Conservation (phyloP, 495 filamentous ascomycete genomes). For the Tirmania nivea region DNA sequence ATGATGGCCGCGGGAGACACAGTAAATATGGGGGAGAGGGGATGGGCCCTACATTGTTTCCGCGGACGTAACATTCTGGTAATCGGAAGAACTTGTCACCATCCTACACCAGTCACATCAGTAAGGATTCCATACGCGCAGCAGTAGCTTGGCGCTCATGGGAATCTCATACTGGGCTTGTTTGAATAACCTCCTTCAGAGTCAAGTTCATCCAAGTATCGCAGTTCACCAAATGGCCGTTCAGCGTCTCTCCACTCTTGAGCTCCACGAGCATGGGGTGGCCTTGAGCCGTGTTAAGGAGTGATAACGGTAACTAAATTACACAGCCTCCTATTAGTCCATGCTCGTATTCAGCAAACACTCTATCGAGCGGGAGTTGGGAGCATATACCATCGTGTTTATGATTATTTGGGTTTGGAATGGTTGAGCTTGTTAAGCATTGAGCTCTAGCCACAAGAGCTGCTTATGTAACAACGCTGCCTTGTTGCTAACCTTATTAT, state of each 20-base stretch:
- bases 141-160: background rate
- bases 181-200: constrained; percentile 92
- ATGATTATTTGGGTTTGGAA: too few species aligned
- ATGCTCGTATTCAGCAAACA: background rate
- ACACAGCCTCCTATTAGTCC: background rate
- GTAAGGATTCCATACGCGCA: background rate
- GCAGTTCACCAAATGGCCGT: constrained; percentile 85
- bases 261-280: constrained; percentile 98
- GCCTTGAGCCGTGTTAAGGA: constrained; percentile 87
- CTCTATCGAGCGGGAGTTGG: too few species aligned
- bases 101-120: constrained; percentile 28
- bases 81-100: constrained; percentile 81
- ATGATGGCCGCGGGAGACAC: background rate
- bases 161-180: constrained; percentile 38
- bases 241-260: constrained; percentile 94
- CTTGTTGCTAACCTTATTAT: too few species aligned
- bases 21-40: background rate
- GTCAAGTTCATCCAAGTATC: constrained; percentile 99
- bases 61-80: constrained; percentile 85
- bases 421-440: too few species aligned
- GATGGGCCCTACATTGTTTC: constrained; percentile 62
- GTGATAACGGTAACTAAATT: constrained; percentile 67
- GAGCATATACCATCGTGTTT: too few species aligned
- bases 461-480: too few species aligned
- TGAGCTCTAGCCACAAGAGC: too few species aligned